Base-by-base conservation (phyloP, 495 filamentous ascomycete genomes). In the Polyplosphaeria fusca region DNA sequence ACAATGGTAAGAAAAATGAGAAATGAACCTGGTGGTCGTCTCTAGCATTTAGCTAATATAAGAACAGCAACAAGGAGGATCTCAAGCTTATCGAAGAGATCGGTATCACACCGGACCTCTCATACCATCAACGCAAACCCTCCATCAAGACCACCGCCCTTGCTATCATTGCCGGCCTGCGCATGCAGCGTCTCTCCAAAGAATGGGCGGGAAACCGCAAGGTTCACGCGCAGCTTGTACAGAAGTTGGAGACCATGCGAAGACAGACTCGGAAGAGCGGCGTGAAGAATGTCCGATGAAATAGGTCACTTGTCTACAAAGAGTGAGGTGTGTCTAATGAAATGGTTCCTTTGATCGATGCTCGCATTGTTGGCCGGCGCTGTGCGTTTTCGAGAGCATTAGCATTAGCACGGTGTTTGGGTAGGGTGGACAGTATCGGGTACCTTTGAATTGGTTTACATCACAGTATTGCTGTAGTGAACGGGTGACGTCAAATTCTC, bases 1-100 rank as follows among this genome's bases (percentile, higher is more conserved):
- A 63, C 84, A 86, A 74, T 98, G 92, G 93, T 96, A 83, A 64
- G 89, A n/a, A n/a, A n/a, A n/a, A n/a, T n/a, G n/a, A n/a, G n/a
- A n/a, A n/a, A n/a, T n/a, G n/a, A n/a, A n/a, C n/a, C n/a, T n/a
- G n/a, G n/a, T n/a, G n/a, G n/a, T n/a, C n/a, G n/a, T n/a, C n/a
- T 84, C 39, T 58, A 60, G 65, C 48, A 55, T 47, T 38, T 46
- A 55, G 40, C 45, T 43, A 32, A 54, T 38, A 16, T 57, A n/a
- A 14, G 30, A 35, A 73, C 66, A 96, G 92, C 70, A 98, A 96
- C 77, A 85, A 92, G 71, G 88, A 86, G 59, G 89, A 96, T 67
- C 81, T 98, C 27, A 79, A 82, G 37, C 85, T 95, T 68, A 83
- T 97, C 52, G 77, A 83, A 54, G 79, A 85, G 53, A 94, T 95